Evolutionary conservation across 2,329 filamentous ascomycete genomes (phyloP).

Genomic region (Colletotrichum spinosum): DNA sequence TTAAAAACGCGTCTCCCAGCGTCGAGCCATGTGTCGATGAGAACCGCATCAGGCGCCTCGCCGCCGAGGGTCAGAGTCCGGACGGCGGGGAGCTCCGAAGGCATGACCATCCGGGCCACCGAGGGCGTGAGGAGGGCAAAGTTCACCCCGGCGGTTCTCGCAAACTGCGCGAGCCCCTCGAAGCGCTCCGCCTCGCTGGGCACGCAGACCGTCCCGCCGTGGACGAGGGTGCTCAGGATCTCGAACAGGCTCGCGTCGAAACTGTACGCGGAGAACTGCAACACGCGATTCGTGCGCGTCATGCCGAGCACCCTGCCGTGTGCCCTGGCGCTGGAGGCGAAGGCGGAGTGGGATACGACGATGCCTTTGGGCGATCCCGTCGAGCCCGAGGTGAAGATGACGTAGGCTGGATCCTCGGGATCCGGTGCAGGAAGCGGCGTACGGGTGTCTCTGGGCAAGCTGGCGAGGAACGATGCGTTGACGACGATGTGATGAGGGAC

Average conservation of each 20-base stretch:
- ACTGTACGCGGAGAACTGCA: conserved; percentile 46
- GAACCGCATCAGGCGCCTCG: conserved; percentile 29
- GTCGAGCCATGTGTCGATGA: background rate
- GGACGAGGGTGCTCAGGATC: conserved; percentile 49
- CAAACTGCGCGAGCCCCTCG: conserved; percentile 36
- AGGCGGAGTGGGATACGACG: conserved; percentile 43
- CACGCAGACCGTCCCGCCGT: conserved; percentile 49
- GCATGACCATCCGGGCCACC: conserved; percentile 27
- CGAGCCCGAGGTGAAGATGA: conserved; percentile 55
- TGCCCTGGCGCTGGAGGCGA: conserved; percentile 37
- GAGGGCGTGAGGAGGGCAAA: conserved; percentile 35
- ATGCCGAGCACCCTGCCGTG: conserved; percentile 25
- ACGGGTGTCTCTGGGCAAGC: background rate
- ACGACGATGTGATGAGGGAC: background rate
- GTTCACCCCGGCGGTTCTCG: conserved; percentile 30
- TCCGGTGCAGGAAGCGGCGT: background rate
- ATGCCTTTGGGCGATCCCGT: conserved; percentile 62
- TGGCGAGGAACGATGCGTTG: background rate
- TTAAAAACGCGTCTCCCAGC: conserved; percentile 3
- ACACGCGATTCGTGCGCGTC: conserved; percentile 38
- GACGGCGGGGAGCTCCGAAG: background rate
- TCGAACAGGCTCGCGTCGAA: conserved; percentile 52
- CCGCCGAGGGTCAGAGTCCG: conserved; percentile 14
- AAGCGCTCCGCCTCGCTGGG: conserved; percentile 34
- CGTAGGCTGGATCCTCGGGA: conserved; percentile 40